Conservation (phyloP, 306 rosid species). For the Medicago lupulina region DNA sequence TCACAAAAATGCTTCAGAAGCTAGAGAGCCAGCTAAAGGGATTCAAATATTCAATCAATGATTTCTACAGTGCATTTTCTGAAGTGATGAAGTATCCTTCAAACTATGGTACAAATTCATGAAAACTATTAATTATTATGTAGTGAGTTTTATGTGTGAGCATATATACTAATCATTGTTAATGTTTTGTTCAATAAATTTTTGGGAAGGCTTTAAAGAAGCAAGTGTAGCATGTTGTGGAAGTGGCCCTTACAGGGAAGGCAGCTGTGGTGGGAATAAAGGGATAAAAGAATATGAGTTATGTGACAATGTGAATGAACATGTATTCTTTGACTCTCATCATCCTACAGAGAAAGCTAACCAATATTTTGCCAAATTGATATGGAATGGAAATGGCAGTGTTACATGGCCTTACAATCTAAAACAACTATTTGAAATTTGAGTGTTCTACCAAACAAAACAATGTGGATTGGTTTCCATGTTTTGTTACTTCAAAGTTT, state of each 20-base stretch:
- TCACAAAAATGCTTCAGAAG: conserved; percentile 12
- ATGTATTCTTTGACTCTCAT: conserved; percentile 56
- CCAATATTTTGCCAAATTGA: conserved; percentile 43
- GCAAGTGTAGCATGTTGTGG: conserved; percentile 68
- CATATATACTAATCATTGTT: background rate
- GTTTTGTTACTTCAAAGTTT: background rate
- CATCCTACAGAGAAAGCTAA: conserved; percentile 49
- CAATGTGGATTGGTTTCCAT: background rate
- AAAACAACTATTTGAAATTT: background rate
- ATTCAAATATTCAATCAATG: conserved; percentile 49
- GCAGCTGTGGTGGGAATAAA: conserved; percentile 68
- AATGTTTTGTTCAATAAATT: background rate
- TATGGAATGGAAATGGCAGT: conserved; percentile 48
- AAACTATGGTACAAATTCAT: conserved; percentile 37
- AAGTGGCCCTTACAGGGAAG: conserved; percentile 59
- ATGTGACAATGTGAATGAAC: conserved; percentile 36
- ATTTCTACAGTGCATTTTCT: conserved; percentile 20
- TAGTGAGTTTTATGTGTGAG: background rate
- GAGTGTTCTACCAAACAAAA: background rate
- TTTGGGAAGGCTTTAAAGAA: conserved; percentile 44
- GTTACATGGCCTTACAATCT: conserved; percentile 11
- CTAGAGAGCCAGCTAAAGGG: conserved; percentile 44
- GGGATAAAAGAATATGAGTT: conserved; percentile 44
- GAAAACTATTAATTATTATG: background rate
- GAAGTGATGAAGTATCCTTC: conserved; percentile 46